Percentiles rank a stretch among this genome's conserved stretches.
Evolutionary conservation across 257 asterid genomes (phyloP).

Genomic region (Euphrasia confusa): DNA sequence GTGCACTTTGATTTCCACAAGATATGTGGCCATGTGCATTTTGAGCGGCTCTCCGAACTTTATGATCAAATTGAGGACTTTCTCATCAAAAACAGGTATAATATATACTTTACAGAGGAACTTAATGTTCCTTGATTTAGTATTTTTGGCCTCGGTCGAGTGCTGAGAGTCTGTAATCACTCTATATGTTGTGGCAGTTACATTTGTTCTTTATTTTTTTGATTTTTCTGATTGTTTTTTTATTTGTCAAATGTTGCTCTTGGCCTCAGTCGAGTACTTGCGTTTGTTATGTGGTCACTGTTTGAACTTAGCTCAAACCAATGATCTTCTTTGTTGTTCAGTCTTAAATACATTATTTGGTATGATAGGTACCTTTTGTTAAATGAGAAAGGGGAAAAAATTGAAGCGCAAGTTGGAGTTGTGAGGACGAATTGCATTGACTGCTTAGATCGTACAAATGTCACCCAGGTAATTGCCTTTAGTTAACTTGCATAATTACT

Average conservation of each 20-base stretch:
- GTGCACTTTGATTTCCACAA: conserved; percentile 94
- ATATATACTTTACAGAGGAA: conserved; percentile 19
- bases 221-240: not conserved
- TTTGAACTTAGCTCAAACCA: conserved; percentile 6
- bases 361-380: conserved; percentile 72
- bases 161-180: conserved; percentile 5
- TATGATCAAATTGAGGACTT: conserved; percentile 92
- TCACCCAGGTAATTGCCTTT: conserved; percentile 68
- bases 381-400: conserved; percentile 86
- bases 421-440: conserved; percentile 97
- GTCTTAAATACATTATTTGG: conserved; percentile 22
- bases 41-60: conserved; percentile 90
- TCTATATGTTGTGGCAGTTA: not conserved
- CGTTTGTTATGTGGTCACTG: not conserved
- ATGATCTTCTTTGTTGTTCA: conserved; percentile 16
- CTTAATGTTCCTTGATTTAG: conserved; percentile 18
- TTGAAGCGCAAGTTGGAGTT: conserved; percentile 78
- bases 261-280: too few species aligned
- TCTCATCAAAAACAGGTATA: conserved; percentile 88
- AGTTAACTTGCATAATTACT: conserved; percentile 14
- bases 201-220: not conserved
- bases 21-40: conserved; percentile 94
- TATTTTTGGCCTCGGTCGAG: conserved; percentile 15
- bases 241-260: not conserved
- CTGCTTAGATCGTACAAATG: conserved; percentile 98